These are phyloP conservation scores for Macrophomina phaseolina DNA, from an alignment of 2,329 filamentous ascomycete species.

Conservation along the genomic window DNA sequence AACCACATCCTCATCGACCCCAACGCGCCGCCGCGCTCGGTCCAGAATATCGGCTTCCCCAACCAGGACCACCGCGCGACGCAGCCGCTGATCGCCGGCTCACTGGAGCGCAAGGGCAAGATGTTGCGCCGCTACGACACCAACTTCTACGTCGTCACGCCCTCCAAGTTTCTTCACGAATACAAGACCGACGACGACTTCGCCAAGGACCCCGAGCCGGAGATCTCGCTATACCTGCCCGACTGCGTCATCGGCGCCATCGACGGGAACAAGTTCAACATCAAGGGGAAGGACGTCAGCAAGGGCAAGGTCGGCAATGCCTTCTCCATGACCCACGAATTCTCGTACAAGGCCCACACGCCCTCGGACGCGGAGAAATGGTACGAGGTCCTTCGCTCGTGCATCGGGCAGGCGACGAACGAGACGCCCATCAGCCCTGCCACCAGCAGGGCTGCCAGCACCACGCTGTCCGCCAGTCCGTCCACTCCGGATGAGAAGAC, in stretches of 20 bases:
- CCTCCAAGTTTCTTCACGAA: slow-evolving; percentile 88
- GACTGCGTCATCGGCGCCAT: slow-evolving; percentile 79
- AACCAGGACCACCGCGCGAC: slow-evolving; percentile 86
- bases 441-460: slow-evolving; percentile 44
- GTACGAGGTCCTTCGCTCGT: slow-evolving; percentile 73
- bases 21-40: slow-evolving; percentile 71
- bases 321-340: slow-evolving; percentile 78
- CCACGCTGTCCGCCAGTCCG: slow-evolving; percentile 30
- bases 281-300: slow-evolving; percentile 93
- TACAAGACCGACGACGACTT: slow-evolving; percentile 90
- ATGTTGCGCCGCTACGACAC: slow-evolving; percentile 82
- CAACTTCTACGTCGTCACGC: slow-evolving; percentile 88
- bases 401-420: slow-evolving; percentile 59
- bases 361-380: slow-evolving; percentile 81
- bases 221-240: slow-evolving; percentile 88
- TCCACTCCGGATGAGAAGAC: slow-evolving; percentile 28
- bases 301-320: slow-evolving; percentile 79
- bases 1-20: slow-evolving; percentile 77
- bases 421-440: slow-evolving; percentile 43
- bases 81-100: slow-evolving; percentile 83
- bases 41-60: slow-evolving; percentile 79
- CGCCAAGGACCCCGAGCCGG: slow-evolving; percentile 75
- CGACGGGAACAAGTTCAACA: slow-evolving; percentile 82
- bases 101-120: slow-evolving; percentile 87
- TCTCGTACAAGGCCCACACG: slow-evolving; percentile 86